Evolutionary conservation across 163 green algal genomes (phyloP).

Genomic region (Volvox carteri): DNA sequence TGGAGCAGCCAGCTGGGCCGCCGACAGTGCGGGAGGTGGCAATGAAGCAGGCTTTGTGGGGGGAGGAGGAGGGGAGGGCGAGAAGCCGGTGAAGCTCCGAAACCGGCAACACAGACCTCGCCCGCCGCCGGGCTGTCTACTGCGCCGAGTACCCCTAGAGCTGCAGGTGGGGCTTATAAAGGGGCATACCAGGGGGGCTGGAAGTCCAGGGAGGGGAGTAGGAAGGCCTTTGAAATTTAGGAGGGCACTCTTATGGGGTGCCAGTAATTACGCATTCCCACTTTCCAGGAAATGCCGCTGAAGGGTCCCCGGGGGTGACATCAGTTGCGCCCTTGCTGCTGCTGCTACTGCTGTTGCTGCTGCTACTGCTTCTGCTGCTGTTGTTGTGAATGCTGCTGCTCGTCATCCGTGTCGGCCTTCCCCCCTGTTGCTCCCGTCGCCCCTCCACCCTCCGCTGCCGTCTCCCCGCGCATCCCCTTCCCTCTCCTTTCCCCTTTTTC

Average conservation of each 20-base stretch:
- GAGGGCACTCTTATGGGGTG: too few relatives aligned
- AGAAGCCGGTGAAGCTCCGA: background rate
- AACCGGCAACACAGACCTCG: background rate
- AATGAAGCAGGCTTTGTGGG: background rate
- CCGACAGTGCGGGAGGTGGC: background rate
- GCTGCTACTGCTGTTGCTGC: too few relatives aligned
- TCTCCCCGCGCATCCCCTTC: background rate
- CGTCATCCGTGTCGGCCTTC: background rate
- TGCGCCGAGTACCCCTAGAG: constrained; percentile 74
- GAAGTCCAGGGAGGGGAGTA: too few relatives aligned
- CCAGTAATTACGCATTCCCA: too few relatives aligned
- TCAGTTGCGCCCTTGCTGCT: too few relatives aligned
- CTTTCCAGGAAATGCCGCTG: too few relatives aligned
- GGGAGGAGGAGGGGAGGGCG: background rate
- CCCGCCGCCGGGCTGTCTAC: constrained; percentile 77
- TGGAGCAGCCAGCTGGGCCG: background rate
- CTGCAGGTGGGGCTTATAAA: constrained; percentile 51
- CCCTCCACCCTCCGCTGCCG: background rate
- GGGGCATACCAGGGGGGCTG: too few relatives aligned
- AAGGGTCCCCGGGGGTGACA: too few relatives aligned
- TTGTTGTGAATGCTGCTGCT: too few relatives aligned
- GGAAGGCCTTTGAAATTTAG: too few relatives aligned
- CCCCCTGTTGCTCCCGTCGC: background rate
- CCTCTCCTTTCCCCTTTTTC: background rate
- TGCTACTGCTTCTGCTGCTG: too few relatives aligned